These are phyloP conservation scores for Tricholoma flavovirens DNA, from an alignment of 768 basidiomycete genomes.

Conservation along the genomic window DNA sequence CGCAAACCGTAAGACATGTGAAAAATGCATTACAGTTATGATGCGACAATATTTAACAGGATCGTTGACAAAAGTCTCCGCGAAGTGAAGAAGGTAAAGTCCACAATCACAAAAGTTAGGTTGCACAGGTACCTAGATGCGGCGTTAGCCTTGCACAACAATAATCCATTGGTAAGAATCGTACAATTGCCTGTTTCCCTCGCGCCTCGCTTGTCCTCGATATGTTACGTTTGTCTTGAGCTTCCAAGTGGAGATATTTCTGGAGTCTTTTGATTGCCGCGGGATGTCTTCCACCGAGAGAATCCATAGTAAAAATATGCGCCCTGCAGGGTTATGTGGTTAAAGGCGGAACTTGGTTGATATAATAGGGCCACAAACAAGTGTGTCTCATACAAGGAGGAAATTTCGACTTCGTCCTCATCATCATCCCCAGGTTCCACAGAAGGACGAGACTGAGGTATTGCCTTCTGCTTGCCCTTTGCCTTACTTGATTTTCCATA, in stretches of 20 bases:
- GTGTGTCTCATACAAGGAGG: not conserved
- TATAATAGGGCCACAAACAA: not conserved
- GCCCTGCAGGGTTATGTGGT: slow-evolving; percentile 39
- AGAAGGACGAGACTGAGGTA: not conserved
- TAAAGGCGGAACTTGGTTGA: not conserved
- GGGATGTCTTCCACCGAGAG: slow-evolving; percentile 69
- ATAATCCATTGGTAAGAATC: slow-evolving; percentile 11
- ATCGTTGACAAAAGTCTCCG: slow-evolving; percentile 64
- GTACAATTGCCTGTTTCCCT: slow-evolving; percentile 50
- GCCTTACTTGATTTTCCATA: slow-evolving; percentile 6
- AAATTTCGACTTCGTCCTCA: slow-evolving; percentile 3
- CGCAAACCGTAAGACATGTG: not conserved
- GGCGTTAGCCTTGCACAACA: not conserved
- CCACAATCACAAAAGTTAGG: slow-evolving; percentile 93
- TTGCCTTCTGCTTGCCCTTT: slow-evolving; percentile 18
- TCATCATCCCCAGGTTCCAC: slow-evolving; percentile 12
- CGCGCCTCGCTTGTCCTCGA: slow-evolving; percentile 32
- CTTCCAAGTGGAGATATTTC: slow-evolving; percentile 71
- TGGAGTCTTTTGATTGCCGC: slow-evolving; percentile 56
- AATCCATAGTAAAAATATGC: slow-evolving; percentile 86
- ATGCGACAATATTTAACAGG: slow-evolving; percentile 45
- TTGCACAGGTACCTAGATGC: slow-evolving; percentile 76
- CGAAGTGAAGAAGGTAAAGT: slow-evolving; percentile 85
- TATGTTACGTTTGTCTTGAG: slow-evolving; percentile 57
- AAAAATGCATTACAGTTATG: slow-evolving; percentile 36